Base-by-base conservation (phyloP, 2,329 filamentous ascomycete genomes). In the Rutstroemia sp. region DNA sequence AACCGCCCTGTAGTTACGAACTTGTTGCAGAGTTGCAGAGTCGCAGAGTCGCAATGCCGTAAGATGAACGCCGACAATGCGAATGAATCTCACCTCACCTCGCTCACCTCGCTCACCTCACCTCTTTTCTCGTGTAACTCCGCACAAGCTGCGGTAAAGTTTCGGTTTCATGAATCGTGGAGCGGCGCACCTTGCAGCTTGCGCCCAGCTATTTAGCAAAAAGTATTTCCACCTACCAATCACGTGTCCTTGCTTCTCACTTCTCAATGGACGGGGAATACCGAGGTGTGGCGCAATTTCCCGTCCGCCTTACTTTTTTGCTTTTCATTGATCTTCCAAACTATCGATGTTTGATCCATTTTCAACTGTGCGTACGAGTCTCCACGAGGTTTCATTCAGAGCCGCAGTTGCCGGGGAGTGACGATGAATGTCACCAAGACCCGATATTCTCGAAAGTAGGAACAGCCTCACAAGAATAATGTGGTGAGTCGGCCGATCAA, bases 321-420 rank as follows among this genome's bases (percentile, higher is more conserved):
- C 7, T 25, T n/a, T 16, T 50, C 5, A 21, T 34, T 34, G 51
- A 53, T 53, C 51, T 54, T 34, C 51, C 9, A 54, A 48, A 48
- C 44, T 54, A 54, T 54, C 44, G 44, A 54, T 47, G 42, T 54
- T 54, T 54, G 51, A 48, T 48, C 51, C 21, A 54, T 54, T 48
- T 10, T 39, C 51, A 17, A 48, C 42, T 34, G n/a, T 30, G 38
- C 25, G 6, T 36, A 36, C 23, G 23, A 23, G 23, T 23, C 2
- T 21, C 51, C 34, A 21, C 19, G 47, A 48, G 30, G 44, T 54
- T 54, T 54, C 51, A 54, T 48, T 39, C 44, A 34, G 30, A 34
- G 30, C 30, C 30, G 30, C 30, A 34, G 30, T 14, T 42, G 17
- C 27, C 39, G 4, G 12, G 27, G 17, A 36, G 17, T 46, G 25